Percentiles rank a stretch among this genome's conserved stretches.
Evolutionary conservation across 2,329 filamentous ascomycete genomes (phyloP).

Genomic region (Fusarium neocosmosporiellum): DNA sequence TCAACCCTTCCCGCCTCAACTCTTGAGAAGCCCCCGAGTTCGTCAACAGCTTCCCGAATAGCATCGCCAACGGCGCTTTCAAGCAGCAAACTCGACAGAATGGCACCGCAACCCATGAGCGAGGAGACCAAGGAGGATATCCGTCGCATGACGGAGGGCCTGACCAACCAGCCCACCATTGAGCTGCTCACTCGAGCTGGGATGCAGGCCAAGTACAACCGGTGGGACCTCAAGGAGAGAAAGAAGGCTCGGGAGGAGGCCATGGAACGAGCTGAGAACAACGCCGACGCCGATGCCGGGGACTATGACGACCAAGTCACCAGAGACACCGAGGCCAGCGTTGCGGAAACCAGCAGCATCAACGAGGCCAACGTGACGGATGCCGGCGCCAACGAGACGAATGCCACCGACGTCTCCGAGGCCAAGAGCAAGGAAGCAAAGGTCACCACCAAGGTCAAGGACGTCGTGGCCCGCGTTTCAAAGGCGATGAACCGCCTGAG

Average conservation of each 20-base stretch:
- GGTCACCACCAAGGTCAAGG: not conserved
- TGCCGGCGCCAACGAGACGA: not conserved
- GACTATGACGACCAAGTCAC: not conserved
- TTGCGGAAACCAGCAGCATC: not conserved
- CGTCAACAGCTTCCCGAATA: not conserved
- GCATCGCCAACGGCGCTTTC: not conserved
- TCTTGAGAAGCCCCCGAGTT: not conserved
- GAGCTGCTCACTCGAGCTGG: constrained; percentile 31
- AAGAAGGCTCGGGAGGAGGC: not conserved
- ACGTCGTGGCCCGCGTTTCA: not conserved
- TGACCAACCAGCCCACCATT: constrained; percentile 40
- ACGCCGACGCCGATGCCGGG: not conserved
- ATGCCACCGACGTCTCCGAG: not conserved
- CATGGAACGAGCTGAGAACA: not conserved
- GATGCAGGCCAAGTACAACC: constrained; percentile 31
- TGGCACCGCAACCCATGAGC: not conserved
- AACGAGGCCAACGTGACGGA: not conserved
- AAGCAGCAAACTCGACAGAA: not conserved
- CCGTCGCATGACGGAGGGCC: constrained; percentile 35
- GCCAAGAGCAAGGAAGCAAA: not conserved
- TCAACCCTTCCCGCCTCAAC: not conserved
- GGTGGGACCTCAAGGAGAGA: constrained; percentile 6
- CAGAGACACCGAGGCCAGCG: not conserved
- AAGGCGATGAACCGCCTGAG: not conserved
- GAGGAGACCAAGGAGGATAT: constrained; percentile 22